A percentile compares a stretch with the other conserved stretches of the same genome.
phyloP scores from a whole-genome alignment of 2,329 filamentous ascomycete species.

The Penicillium olsonii region DNA sequence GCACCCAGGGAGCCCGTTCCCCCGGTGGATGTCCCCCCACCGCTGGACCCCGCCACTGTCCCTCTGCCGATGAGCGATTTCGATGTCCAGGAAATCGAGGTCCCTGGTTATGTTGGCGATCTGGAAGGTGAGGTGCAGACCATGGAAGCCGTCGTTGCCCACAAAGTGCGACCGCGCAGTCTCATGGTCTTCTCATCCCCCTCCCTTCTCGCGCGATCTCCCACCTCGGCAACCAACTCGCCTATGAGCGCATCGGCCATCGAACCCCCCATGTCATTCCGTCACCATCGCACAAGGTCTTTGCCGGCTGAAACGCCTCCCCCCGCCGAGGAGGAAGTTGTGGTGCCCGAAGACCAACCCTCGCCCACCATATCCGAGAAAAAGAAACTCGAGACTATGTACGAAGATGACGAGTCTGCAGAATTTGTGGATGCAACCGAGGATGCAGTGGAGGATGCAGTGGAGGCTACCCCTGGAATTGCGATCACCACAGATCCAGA shows the following conservation, averaged over 20 bases:
- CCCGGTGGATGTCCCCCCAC: constrained; percentile 6
- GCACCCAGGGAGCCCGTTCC: constrained; percentile 17
- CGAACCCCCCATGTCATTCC: constrained; percentile 26
- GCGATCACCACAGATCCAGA: constrained; percentile 21
- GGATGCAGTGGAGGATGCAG: constrained; percentile 23
- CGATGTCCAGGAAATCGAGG: constrained; percentile 68
- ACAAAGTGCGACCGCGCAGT: constrained; percentile 46
- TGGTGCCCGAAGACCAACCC: constrained; percentile 19
- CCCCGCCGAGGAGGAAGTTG: constrained; percentile 12
- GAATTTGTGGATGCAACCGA: constrained; percentile 26
- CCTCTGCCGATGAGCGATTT: constrained; percentile 34
- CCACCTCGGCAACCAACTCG: constrained; percentile 25
- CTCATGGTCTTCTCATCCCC: constrained; percentile 44
- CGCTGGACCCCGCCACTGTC: constrained; percentile 33
- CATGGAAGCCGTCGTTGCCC: constrained; percentile 40
- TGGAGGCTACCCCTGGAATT: constrained; percentile 19
- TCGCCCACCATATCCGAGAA: constrained; percentile 31
- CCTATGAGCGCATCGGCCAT: constrained; percentile 27
- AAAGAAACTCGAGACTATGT: constrained; percentile 40
- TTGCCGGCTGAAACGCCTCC: constrained; percentile 45
- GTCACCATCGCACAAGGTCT: constrained; percentile 50
- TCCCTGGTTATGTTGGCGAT: constrained; percentile 66
- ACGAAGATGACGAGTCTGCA: constrained; percentile 35
- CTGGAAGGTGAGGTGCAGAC: constrained; percentile 59
- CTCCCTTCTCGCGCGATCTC: constrained; percentile 29